phyloP scores from a whole-genome alignment of 2,329 filamentous ascomycete genomes.

The Aspergillus pseudoviridinutans region DNA sequence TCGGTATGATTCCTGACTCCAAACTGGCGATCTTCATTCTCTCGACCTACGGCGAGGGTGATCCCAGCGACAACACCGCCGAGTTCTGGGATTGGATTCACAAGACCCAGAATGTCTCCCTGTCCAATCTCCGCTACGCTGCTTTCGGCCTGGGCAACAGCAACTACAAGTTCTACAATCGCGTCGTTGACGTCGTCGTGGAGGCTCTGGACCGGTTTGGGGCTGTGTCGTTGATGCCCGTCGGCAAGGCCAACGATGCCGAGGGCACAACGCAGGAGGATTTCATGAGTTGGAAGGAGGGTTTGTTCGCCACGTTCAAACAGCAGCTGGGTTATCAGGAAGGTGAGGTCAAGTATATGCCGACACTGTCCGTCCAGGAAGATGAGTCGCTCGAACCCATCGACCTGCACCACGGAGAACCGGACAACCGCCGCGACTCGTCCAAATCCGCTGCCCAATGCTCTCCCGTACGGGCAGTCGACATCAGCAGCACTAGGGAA shows the following conservation, averaged over 20 bases:
- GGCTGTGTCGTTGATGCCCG: constrained; percentile 69
- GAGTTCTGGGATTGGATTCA: constrained; percentile 87
- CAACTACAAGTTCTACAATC: constrained; percentile 96
- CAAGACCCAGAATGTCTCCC: constrained; percentile 65
- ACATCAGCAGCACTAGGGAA: constrained; percentile 74
- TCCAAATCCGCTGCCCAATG: constrained; percentile 47
- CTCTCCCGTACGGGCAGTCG: constrained; percentile 78
- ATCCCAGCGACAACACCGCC: constrained; percentile 91
- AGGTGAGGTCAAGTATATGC: constrained; percentile 84
- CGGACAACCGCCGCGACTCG: constrained; percentile 69
- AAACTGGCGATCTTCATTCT: constrained; percentile 87
- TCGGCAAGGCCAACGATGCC: constrained; percentile 88
- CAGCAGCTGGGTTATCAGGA: constrained; percentile 78
- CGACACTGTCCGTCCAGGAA: constrained; percentile 71
- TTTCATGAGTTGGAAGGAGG: constrained; percentile 92
- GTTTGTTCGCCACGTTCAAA: constrained; percentile 78
- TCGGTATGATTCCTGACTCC: constrained; percentile 74
- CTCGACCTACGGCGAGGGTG: constrained; percentile 91
- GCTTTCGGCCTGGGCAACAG: constrained; percentile 93
- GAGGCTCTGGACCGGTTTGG: constrained; percentile 71
- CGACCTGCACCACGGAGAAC: constrained; percentile 83
- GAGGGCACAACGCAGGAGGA: constrained; percentile 95
- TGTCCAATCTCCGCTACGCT: constrained; percentile 70
- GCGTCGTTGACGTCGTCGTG: constrained; percentile 83
- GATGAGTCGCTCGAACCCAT: constrained; percentile 66